Conservation (phyloP, 1,284 basidiomycete genomes). For the Ceratobasidium sp. region DNA sequence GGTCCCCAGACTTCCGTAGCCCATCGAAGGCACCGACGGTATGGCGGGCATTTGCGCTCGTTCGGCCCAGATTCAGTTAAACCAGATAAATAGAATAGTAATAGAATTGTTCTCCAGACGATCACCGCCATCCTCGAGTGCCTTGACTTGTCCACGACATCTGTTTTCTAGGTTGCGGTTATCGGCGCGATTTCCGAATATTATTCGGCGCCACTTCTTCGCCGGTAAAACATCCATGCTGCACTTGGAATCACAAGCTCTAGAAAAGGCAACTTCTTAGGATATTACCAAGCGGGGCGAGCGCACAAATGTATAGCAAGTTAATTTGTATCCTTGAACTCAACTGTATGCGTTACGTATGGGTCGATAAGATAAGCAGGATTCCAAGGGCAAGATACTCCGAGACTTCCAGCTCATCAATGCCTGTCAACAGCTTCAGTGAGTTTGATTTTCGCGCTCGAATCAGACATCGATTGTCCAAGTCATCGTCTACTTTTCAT, state of each 20-base stretch:
- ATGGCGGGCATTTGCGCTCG: not conserved
- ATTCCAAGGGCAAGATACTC: not conserved
- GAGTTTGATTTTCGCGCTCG: no score
- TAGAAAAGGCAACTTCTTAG: no score
- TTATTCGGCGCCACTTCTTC: no score
- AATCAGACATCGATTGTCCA: no score
- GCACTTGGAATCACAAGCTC: no score
- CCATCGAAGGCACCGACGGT: not conserved
- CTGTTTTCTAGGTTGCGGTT: not conserved
- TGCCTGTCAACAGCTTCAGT: no score
- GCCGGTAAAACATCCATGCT: no score
- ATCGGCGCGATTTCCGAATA: not conserved
- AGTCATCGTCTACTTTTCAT: no score
- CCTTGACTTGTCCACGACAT: not conserved
- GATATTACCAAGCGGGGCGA: no score
- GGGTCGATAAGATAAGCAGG: not conserved
- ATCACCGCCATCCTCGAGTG: not conserved
- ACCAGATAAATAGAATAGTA: not conserved
- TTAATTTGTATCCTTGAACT: not conserved
- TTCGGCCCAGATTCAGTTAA: not conserved
- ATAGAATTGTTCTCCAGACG: constrained; percentile 9
- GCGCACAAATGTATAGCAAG: no score
- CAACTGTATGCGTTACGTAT: not conserved
- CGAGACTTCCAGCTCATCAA: not conserved
- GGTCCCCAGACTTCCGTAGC: no score